Conservation (phyloP, 768 basidiomycete genomes). For the Lentinula sp. region DNA sequence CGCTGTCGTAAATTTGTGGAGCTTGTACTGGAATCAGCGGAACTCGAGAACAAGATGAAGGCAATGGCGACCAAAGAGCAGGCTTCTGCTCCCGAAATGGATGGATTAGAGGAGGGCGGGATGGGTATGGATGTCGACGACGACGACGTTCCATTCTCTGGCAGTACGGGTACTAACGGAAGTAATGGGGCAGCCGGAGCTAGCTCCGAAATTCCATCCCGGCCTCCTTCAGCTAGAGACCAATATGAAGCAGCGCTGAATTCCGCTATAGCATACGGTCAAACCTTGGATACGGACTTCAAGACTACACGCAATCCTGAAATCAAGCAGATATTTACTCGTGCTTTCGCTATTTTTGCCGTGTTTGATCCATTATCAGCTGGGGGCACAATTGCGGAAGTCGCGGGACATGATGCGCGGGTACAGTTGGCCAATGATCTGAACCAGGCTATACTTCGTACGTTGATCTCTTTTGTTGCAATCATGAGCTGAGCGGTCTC, state of each 20-base stretch:
- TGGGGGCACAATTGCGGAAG: conserved; percentile 57
- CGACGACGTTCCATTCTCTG: conserved; percentile 17
- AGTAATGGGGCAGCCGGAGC: conserved; percentile 7
- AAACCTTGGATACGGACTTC: conserved; percentile 63
- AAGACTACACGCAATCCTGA: conserved; percentile 55
- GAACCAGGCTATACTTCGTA: conserved; percentile 80
- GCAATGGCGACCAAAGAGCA: conserved; percentile 24
- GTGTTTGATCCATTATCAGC: conserved; percentile 69
- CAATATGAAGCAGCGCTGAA: conserved; percentile 57
- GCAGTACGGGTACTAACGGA: not conserved
- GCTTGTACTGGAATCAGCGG: conserved; percentile 65
- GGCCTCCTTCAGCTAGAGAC: conserved; percentile 6
- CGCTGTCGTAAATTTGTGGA: conserved; percentile 85
- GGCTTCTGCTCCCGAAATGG: conserved; percentile 24
- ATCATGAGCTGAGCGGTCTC: not conserved
- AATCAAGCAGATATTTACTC: conserved; percentile 61
- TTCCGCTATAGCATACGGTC: conserved; percentile 69
- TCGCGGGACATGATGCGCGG: conserved; percentile 65
- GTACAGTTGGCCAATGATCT: conserved; percentile 66
- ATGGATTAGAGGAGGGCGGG: conserved; percentile 30
- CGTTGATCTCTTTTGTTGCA: conserved; percentile 16
- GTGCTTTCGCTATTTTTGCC: conserved; percentile 75
- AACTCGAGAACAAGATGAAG: conserved; percentile 59
- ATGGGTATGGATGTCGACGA: conserved; percentile 64
- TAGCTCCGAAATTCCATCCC: conserved; percentile 14